Base-by-base conservation (phyloP, 495 filamentous ascomycete genomes). In the Podospora fimiseda region DNA sequence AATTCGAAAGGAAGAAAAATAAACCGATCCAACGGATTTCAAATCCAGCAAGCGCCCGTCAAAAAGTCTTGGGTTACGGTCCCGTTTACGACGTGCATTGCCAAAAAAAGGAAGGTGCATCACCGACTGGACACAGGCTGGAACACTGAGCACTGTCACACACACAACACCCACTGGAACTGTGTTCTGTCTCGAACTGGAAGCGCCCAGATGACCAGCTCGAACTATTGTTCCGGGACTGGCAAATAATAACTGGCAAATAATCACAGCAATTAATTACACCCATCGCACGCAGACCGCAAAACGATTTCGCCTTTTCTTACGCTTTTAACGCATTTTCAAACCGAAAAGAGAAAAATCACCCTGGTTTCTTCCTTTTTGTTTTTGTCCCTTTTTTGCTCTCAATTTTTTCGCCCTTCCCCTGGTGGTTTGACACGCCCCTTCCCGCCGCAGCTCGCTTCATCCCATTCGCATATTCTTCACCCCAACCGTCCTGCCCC, bases 71-170 rank as follows among this genome's bases (percentile, higher is more conserved):
- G 30, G 41, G 42, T 42, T 37, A 18, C 16, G 19, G 23, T 45
- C 43, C 41, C 49, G 43, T 40, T 57, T 57, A 21, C 48, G 51
- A 42, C 52, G 48, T 47, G 48, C 58, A 36, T 52, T 57, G 58
- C 63, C 60, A 43, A 59, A 63, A 63, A 47, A 46, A 63, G 63
- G 30, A 59, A 66, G 52, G 61, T 58, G 58, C 58, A 56, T 41
- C 48, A 46, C 38, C 30, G 43, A 14, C 15, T 43, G 49, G 16
- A 27, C 48, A 42, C 38, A 21, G 15, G 18, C 49, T 23, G 27
- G 23, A 9, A 22, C 49, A 43, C 20, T 24, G 37, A n/a, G 42
- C 49, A 44, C 39, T 20, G 22, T 22, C 38, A 51, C 49, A 50
- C 24, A 20, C 48, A 20, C 48, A 51, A 38, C 37, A 20, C 40